Percentiles rank a stretch among this genome's conserved stretches.
Conservation (phyloP, 768 basidiomycete genomes). For the Grammothele lineata region DNA sequence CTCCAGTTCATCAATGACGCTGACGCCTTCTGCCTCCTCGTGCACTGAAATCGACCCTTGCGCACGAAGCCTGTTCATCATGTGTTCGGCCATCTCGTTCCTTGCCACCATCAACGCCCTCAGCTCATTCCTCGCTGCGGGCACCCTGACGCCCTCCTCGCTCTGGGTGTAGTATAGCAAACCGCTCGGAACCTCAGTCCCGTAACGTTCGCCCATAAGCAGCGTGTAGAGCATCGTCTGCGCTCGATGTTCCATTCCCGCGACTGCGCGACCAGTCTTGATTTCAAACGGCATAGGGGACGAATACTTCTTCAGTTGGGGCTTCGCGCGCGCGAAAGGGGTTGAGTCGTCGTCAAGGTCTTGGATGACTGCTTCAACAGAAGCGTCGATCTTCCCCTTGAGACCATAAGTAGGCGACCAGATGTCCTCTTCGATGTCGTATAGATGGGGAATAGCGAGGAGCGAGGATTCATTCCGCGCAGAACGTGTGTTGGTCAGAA, state of each 20-base stretch:
- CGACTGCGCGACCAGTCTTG: conserved; percentile 82
- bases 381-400: conserved; percentile 94
- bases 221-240: conserved; percentile 98
- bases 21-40: background rate
- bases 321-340: conserved; percentile 19
- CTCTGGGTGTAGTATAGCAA: conserved; percentile 93
- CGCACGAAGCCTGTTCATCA: conserved; percentile 45
- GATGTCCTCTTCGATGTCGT: conserved; percentile 95
- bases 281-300: conserved; percentile 83
- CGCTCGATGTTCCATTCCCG: conserved; percentile 89
- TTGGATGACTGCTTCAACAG: conserved; percentile 63
- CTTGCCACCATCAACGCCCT: conserved; percentile 75
- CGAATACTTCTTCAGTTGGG: conserved; percentile 22
- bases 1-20: conserved; percentile 27
- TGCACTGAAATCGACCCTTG: background rate
- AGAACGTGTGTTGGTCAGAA: conserved; percentile 65
- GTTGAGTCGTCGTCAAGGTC: conserved; percentile 24
- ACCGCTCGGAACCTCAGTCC: conserved; percentile 72
- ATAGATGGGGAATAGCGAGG: conserved; percentile 69
- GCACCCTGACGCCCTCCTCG: conserved; percentile 82
- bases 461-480: conserved; percentile 42
- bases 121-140: conserved; percentile 76
- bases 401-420: conserved; percentile 95
- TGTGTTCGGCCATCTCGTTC: conserved; percentile 81
- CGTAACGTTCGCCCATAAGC: conserved; percentile 88